Evolutionary conservation across 2,329 filamentous ascomycete genomes (phyloP).

Genomic region (Trichophyton mentagrophytes): DNA sequence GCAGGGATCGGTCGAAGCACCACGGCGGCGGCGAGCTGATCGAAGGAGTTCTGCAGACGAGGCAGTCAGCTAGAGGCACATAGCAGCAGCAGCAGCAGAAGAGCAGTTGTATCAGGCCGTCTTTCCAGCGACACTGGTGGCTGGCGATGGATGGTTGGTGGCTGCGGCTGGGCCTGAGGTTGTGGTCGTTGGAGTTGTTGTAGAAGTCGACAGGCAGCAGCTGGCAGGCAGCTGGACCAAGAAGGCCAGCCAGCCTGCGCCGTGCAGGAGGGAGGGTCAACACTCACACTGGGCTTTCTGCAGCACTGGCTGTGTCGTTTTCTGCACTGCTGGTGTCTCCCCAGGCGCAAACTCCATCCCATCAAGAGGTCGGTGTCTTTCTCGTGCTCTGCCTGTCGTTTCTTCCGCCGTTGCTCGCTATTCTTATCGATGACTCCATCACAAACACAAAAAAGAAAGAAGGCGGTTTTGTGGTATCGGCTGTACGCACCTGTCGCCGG

Average conservation of each 20-base stretch:
- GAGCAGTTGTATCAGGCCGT: neutral
- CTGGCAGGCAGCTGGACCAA: neutral
- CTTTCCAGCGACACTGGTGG: neutral
- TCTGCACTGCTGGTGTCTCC: neutral
- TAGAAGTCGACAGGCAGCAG: neutral
- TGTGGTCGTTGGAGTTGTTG: neutral
- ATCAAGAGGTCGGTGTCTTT: neutral
- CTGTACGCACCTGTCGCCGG: neutral
- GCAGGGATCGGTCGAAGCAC: neutral
- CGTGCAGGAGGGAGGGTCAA: neutral
- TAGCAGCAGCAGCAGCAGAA: neutral
- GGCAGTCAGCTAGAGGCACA: neutral
- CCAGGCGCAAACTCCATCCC: neutral
- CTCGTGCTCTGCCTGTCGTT: neutral
- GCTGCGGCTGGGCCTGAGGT: neutral
- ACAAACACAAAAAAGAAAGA: neutral
- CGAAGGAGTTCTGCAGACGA: neutral
- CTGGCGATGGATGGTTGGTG: neutral
- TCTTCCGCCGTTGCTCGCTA: neutral
- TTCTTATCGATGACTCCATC: slow-evolving; percentile 1
- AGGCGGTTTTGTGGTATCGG: neutral
- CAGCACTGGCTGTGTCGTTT: neutral
- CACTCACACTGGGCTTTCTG: neutral
- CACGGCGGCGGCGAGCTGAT: neutral
- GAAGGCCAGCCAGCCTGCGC: neutral